phyloP scores from a whole-genome alignment of 345 rosid genomes.

The Salix viminalis region DNA sequence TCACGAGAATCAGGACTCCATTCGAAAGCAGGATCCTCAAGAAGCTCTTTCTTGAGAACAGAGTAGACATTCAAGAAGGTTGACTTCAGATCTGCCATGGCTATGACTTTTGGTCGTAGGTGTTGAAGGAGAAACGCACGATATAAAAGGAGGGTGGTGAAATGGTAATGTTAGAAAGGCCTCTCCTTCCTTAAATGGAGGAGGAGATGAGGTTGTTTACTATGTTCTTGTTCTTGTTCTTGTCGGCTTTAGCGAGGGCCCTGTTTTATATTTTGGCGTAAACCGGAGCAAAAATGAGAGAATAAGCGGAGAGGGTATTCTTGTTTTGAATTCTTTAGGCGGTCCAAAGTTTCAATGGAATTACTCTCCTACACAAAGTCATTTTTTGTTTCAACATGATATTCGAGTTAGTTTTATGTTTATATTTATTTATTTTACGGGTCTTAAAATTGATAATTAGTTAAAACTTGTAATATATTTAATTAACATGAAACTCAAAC shows the following conservation, averaged over 20 bases:
- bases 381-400: too few relatives aligned
- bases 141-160: background rate
- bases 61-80: conserved; percentile 55
- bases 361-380: too few relatives aligned
- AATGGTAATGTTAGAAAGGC: background rate
- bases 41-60: conserved; percentile 64
- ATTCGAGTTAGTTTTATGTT: too few relatives aligned
- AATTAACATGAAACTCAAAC: too few relatives aligned
- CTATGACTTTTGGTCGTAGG: background rate
- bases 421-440: too few relatives aligned
- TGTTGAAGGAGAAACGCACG: background rate
- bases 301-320: background rate
- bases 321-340: background rate
- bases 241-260: background rate
- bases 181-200: background rate
- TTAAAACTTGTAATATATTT: too few relatives aligned
- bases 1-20: conserved; percentile 66
- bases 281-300: background rate
- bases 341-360: too few relatives aligned
- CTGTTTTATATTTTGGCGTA: background rate
- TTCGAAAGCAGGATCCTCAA: conserved; percentile 77
- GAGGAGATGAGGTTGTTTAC: background rate
- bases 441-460: too few relatives aligned
- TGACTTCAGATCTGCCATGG: conserved; percentile 75
- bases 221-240: background rate